Base-by-base conservation (phyloP, 176 grass and related monocot genomes). In the Stipa capillata region DNA sequence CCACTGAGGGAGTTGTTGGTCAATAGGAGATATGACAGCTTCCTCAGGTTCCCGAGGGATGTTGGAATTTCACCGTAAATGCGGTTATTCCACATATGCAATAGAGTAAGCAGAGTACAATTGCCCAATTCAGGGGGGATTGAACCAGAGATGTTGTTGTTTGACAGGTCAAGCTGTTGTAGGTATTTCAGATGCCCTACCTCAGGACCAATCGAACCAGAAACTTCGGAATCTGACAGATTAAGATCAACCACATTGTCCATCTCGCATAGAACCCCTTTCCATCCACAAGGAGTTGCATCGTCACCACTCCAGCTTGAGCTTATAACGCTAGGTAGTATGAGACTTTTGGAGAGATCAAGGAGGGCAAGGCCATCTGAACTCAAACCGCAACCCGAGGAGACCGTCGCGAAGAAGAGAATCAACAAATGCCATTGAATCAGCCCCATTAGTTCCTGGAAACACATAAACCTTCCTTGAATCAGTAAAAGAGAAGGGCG, bases 41-140 rank as follows among this genome's bases (percentile, higher is more conserved):
- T 81, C 24, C 81, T 83, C 63, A 91, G 60, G 91, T n/a, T n/a
- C n/a, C n/a, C n/a, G n/a, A n/a, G n/a, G n/a, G n/a, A n/a, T n/a
- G n/a, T n/a, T n/a, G n/a, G 91, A 59, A 94, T 94, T 42, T 84
- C 65, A 27, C 85, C 88, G 0, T 85, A 89, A 82, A 94, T 41
- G 4, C n/a, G 24, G 47, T 94, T 94, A 5, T 2, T 7, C 3
- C 88, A 84, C 21, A 94, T 60, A 53, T 91, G 71, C 47, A 94
- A 65, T 35, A 52, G 16, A 40, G 81, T 73, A 76, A 94, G 69
- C 41, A 58, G 50, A 39, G 20, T 86, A 62, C 92, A 94, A 41
- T 79, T 87, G 28, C 79, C 74, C 43, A 94, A 41, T 74, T 94
- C 86, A 12, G 42, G 51, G 10, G 90, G 86, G 21, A 88, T 88